Base-by-base conservation (phyloP, 2,329 filamentous ascomycete species). In the Claviceps monticola region DNA sequence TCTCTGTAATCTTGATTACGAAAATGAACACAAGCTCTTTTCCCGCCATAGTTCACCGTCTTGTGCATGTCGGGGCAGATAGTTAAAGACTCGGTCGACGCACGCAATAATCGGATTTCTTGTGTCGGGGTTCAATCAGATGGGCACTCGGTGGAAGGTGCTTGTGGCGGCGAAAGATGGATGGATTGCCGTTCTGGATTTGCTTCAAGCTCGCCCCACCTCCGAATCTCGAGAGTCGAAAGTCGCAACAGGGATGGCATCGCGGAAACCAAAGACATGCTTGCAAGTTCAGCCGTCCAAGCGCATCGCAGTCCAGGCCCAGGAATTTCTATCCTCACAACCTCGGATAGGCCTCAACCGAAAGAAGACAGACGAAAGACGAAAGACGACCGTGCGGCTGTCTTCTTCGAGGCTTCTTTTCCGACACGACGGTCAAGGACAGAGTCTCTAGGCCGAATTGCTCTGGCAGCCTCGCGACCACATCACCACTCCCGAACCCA, bases 231-330 rank as follows among this genome's bases (percentile, higher is more conserved):
- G 17, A 42, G 36, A 26, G 51, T 51, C 47, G 17, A 38, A 46
- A 26, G 51, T 51, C 47, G 46, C 50, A 29, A 47, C 48, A 50
- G 42, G 51, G 48, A 47, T 53, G 37, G 17, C 44, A 44, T 52
- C 50, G 23, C 34, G 9, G 19, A 46, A 26, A 36, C 36, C 45
- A 21, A 48, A 48, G 38, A 39, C 50, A 37, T 43, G 45, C 45
- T 37, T 42, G 26, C 41, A 42, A 45, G 13, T 41, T 37, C 46
- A n/a, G 47, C 50, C 39, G 48, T 46, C 14, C 42, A 52, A 46
- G 39, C 41, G 49, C 36, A 45, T n/a, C 37, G 36, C 48, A 29
- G 48, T 37, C 34, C 34, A 19, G 17, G 34, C 34, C 29, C 23
- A 23, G 9, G 26, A 50, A n/a, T 11, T 14, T 16, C 21, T 21